Conservation (phyloP, 345 rosid species). For the Corchorus capsularis region DNA sequence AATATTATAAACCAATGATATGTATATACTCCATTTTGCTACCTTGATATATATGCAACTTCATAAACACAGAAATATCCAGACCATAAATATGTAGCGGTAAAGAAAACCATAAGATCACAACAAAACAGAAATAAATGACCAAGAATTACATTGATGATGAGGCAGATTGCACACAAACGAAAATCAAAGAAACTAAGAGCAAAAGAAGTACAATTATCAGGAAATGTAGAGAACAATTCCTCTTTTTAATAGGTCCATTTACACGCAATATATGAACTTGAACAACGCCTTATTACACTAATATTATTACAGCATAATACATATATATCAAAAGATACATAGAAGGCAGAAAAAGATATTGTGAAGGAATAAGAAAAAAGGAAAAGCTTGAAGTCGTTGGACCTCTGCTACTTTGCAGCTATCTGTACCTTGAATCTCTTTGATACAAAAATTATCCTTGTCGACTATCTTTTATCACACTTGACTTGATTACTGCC, state of each 20-base stretch:
- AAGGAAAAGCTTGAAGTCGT: not conserved
- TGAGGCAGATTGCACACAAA: not conserved
- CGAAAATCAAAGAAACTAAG: not conserved
- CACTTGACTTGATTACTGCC: constrained; percentile 28
- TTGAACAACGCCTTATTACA: constrained; percentile 5
- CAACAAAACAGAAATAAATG: too few relatives aligned
- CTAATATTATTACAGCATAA: not conserved
- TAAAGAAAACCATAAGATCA: not conserved
- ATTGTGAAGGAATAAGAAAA: not conserved
- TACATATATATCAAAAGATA: not conserved
- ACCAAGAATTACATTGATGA: not conserved
- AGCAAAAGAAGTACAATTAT: not conserved
- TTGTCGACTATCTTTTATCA: constrained; percentile 27
- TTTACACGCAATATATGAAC: not conserved
- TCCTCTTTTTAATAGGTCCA: not conserved
- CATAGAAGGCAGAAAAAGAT: not conserved
- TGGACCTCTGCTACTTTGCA: constrained; percentile 23
- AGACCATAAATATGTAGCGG: not conserved
- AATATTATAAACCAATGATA: too few relatives aligned
- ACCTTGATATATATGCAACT: too few relatives aligned
- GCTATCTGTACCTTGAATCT: constrained; percentile 7
- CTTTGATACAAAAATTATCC: constrained; percentile 10
- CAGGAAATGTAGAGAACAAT: not conserved
- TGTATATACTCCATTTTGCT: too few relatives aligned
- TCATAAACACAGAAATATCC: too few relatives aligned